phyloP scores from a whole-genome alignment of 108 stramenopile genomes.

The Fistulifera solaris region DNA sequence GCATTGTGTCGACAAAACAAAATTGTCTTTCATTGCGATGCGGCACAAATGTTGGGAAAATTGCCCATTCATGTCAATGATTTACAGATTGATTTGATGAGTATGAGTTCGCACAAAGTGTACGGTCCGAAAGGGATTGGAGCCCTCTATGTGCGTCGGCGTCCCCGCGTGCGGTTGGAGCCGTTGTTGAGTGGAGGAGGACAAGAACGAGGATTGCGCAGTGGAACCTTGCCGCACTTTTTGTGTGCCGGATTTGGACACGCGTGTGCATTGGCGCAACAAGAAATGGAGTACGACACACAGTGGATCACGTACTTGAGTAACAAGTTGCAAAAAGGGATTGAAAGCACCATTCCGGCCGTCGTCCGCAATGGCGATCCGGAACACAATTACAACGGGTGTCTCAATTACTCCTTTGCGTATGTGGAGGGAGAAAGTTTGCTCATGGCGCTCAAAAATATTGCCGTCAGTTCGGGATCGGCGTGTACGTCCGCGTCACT shows the following conservation, averaged over 20 bases:
- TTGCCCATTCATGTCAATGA: constrained; percentile 94
- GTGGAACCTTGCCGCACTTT: constrained; percentile 83
- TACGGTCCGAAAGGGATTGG: constrained; percentile 99
- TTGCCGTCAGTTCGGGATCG: constrained; percentile 94
- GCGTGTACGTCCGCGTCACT: constrained; percentile 97
- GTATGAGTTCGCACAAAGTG: constrained; percentile 94
- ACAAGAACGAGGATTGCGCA: constrained; percentile 93
- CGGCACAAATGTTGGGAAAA: constrained; percentile 98
- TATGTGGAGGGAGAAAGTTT: constrained; percentile 98
- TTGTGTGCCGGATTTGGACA: constrained; percentile 92
- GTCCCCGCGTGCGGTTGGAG: constrained; percentile 96
- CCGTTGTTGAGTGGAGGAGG: constrained; percentile 96
- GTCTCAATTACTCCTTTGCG: constrained; percentile 96
- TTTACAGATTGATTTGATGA: constrained; percentile 92
- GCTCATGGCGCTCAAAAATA: constrained; percentile 97
- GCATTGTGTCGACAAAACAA: constrained; percentile 86
- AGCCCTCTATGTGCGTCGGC: constrained; percentile 90
- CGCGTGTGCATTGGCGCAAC: constrained; percentile 80
- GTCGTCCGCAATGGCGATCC: constrained; percentile 92
- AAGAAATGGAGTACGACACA: constrained; percentile 82
- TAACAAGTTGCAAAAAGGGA: constrained; percentile 73
- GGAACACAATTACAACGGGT: constrained; percentile 83
- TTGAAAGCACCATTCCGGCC: constrained; percentile 77
- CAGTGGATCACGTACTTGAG: constrained; percentile 68
- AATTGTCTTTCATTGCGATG: constrained; percentile 97